Evolutionary conservation across 768 basidiomycete species (phyloP).

Genomic region (Macrolepiota albuminosa): DNA sequence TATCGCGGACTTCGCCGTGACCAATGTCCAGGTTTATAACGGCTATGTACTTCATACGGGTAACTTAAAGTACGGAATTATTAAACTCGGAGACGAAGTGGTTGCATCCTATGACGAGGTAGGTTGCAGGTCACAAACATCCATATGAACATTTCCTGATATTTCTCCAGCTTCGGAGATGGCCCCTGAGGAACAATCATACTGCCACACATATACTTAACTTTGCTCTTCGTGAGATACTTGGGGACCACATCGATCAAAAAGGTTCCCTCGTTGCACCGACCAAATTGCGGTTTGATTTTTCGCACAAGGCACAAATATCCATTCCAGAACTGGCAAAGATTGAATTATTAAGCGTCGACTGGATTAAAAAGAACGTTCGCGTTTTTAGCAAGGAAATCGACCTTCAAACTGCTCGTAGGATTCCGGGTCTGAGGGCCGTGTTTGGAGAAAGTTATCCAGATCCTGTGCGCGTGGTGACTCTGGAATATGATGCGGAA

Average conservation of each 20-base stretch:
- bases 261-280: conserved; percentile 97
- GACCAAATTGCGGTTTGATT: conserved; percentile 95
- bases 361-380: conserved; percentile 90
- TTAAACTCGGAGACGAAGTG: conserved; percentile 76
- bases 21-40: conserved; percentile 89
- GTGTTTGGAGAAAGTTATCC: conserved; percentile 99
- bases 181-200: conserved; percentile 97
- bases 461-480: conserved; percentile 94
- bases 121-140: conserved; percentile 4
- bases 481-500: conserved; percentile 82
- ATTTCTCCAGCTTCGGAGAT: conserved; percentile 67
- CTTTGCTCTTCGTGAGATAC: conserved; percentile 84
- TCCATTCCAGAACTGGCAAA: conserved; percentile 67
- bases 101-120: conserved; percentile 93
- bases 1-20: conserved; percentile 87
- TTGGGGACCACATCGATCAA: conserved; percentile 97
- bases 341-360: conserved; percentile 79
- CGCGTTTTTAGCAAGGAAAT: conserved; percentile 87
- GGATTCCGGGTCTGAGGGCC: conserved; percentile 91
- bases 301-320: conserved; percentile 92
- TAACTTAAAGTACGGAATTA: conserved; percentile 79
- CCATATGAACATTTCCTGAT: not conserved
- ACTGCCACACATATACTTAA: conserved; percentile 99
- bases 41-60: conserved; percentile 97
- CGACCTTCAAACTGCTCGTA: conserved; percentile 67